Conservation (phyloP, 768 basidiomycete genomes). For the Cyclocybe cylindracea region DNA sequence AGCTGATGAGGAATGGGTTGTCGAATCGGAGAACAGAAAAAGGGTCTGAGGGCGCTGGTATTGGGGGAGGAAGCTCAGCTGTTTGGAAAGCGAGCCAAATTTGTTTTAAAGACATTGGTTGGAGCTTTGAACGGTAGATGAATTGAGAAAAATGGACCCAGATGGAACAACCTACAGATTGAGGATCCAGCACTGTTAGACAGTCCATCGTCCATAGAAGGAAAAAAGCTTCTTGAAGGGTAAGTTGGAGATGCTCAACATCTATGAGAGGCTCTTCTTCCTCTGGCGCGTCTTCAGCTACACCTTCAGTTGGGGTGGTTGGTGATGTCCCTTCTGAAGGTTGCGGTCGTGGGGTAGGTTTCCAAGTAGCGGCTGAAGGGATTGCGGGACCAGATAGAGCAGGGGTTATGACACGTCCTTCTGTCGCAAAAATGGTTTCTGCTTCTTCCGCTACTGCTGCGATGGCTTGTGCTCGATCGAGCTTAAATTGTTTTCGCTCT, state of each 20-base stretch:
- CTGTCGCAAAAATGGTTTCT: slow-evolving; percentile 69
- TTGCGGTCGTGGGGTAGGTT: slow-evolving; percentile 39
- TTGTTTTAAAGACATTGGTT: slow-evolving; percentile 53
- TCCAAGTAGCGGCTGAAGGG: slow-evolving; percentile 84
- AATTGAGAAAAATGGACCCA: slow-evolving; percentile 3
- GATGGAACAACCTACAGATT: slow-evolving; percentile 50
- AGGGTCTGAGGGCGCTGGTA: slow-evolving; percentile 25
- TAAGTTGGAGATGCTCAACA: slow-evolving; percentile 89
- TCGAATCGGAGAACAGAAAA: slow-evolving; percentile 57
- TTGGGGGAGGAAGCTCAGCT: slow-evolving; percentile 45
- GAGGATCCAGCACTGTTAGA: slow-evolving; percentile 65
- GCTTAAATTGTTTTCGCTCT: slow-evolving; percentile 91
- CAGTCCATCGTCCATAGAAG: slow-evolving; percentile 84
- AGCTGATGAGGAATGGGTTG: slow-evolving; percentile 91
- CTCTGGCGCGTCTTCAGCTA: slow-evolving; percentile 29
- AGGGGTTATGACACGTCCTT: slow-evolving; percentile 65
- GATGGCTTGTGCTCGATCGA: slow-evolving; percentile 87
- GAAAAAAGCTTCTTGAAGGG: slow-evolving; percentile 88
- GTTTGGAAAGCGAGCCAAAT: slow-evolving; percentile 69
- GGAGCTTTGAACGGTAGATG: slow-evolving; percentile 36
- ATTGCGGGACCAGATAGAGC: slow-evolving; percentile 63
- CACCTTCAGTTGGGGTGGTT: slow-evolving; percentile 29
- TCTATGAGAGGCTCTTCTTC: slow-evolving; percentile 64
- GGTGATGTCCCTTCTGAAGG: slow-evolving; percentile 1
- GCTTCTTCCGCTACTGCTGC: slow-evolving; percentile 80